A percentile compares a stretch with the other conserved stretches of the same genome.
Evolutionary conservation across 192 early-diverging fungal genomes (phyloP).

Genomic region (Coemansia erecta): DNA sequence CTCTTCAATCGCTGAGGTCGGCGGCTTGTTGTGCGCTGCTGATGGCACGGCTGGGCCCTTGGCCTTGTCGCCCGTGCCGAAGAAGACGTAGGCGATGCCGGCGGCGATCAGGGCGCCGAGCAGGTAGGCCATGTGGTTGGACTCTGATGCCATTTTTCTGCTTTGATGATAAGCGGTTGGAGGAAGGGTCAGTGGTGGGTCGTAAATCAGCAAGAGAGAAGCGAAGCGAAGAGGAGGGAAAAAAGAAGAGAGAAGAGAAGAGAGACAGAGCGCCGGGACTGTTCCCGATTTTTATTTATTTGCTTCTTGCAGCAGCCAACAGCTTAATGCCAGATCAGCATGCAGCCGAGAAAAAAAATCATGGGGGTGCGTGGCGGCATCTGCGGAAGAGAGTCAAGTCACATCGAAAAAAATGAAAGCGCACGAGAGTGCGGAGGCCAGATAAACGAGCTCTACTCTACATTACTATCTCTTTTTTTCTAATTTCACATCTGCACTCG

Average conservation of each 20-base stretch:
- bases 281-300: too few relatives aligned
- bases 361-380: too few relatives aligned
- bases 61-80: conserved; percentile 3
- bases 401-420: too few relatives aligned
- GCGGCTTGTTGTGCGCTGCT: conserved; percentile 1
- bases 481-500: background rate
- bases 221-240: background rate
- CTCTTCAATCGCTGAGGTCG: conserved; percentile 4
- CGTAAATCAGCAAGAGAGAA: background rate
- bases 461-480: too few relatives aligned
- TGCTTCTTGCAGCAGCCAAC: too few relatives aligned
- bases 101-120: conserved; percentile 39
- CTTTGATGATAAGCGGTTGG: too few relatives aligned
- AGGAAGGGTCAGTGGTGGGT: too few relatives aligned
- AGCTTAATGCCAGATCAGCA: too few relatives aligned
- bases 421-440: too few relatives aligned
- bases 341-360: too few relatives aligned
- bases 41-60: background rate
- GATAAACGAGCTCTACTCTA: too few relatives aligned
- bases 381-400: too few relatives aligned
- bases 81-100: conserved; percentile 34
- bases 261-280: background rate
- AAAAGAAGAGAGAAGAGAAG: background rate
- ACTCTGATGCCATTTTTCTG: conserved; percentile 19
- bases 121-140: conserved; percentile 21